Percentiles rank a stretch among this genome's conserved stretches.
These are phyloP conservation scores for Fraxinus sp. DNA, from an alignment of 305 asterid species.

Conservation along the genomic window DNA sequence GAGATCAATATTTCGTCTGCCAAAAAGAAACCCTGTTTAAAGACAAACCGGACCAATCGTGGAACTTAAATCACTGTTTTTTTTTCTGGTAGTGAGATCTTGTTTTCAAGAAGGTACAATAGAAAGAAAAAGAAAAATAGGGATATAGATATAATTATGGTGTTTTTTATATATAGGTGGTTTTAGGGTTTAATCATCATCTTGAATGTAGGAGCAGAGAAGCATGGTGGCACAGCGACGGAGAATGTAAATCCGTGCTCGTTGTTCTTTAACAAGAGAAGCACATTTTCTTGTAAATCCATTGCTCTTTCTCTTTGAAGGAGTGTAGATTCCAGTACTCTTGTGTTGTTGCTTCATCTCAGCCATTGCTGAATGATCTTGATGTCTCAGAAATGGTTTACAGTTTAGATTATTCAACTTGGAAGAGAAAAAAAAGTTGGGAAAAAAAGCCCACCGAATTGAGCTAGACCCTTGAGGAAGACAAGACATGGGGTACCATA, in stretches of 20 bases:
- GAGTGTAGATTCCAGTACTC: conserved; percentile 16
- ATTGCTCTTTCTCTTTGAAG: conserved; percentile 46
- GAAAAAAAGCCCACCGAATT: conserved; percentile 61
- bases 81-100: not conserved
- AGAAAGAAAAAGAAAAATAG: not conserved
- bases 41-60: conserved; percentile 27
- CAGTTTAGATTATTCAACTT: not conserved
- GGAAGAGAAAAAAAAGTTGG: conserved; percentile 9
- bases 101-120: not conserved
- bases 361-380: conserved; percentile 37
- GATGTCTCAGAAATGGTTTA: not conserved
- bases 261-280: conserved; percentile 66
- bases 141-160: not conserved
- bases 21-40: conserved; percentile 21
- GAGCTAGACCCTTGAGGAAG: conserved; percentile 72
- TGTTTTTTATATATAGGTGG: not conserved
- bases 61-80: conserved; percentile 2
- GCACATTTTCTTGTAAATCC: conserved; percentile 77
- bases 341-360: conserved; percentile 36
- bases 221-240: conserved; percentile 95
- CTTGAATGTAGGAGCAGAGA: conserved; percentile 81
- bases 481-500: conserved; percentile 26
- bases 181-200: conserved; percentile 49
- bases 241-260: conserved; percentile 74
- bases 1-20: conserved; percentile 8